These are phyloP conservation scores for Poronia punctata DNA, from an alignment of 495 filamentous ascomycete species.

Conservation along the genomic window DNA sequence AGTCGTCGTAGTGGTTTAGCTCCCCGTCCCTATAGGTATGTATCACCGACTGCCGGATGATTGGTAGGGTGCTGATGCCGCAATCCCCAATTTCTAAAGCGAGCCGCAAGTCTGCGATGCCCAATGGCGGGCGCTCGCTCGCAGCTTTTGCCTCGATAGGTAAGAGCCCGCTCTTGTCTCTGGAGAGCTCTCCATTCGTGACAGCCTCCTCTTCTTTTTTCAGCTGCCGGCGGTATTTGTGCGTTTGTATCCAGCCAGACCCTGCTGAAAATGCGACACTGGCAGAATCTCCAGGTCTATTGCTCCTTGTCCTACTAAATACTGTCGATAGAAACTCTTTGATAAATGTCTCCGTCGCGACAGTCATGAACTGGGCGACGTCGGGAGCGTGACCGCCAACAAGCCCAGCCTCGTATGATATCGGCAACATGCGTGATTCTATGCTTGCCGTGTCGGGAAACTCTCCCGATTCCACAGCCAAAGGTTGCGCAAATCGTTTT, in stretches of 20 bases:
- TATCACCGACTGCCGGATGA: constrained; percentile 63
- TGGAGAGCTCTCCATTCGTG: constrained; percentile 56
- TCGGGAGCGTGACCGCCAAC: constrained; percentile 61
- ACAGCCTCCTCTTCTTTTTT: constrained; percentile 64
- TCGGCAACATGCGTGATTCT: constrained; percentile 79
- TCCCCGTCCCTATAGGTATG: constrained; percentile 70
- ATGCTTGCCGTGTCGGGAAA: constrained; percentile 81
- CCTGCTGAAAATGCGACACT: constrained; percentile 54
- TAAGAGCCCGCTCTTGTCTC: constrained; percentile 65
- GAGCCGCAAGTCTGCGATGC: constrained; percentile 72
- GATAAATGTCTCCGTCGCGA: constrained; percentile 85
- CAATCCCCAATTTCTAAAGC: constrained; percentile 67
- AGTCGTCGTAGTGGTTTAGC: constrained; percentile 54
- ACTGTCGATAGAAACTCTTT: constrained; percentile 79
- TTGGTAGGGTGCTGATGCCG: constrained; percentile 68
- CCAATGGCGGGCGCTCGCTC: constrained; percentile 56
- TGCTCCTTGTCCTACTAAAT: constrained; percentile 69
- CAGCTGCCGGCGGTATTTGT: constrained; percentile 65
- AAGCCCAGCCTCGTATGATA: constrained; percentile 89
- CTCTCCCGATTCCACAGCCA: constrained; percentile 84
- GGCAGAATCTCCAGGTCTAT: constrained; percentile 58
- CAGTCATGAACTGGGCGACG: constrained; percentile 78
- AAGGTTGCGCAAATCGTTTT: constrained; percentile 80
- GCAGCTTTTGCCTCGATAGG: constrained; percentile 69
- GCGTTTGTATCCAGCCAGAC: constrained; percentile 67